These are phyloP conservation scores for Rubroboletus pulcherrimus DNA, from an alignment of 768 basidiomycete genomes.

Conservation along the genomic window DNA sequence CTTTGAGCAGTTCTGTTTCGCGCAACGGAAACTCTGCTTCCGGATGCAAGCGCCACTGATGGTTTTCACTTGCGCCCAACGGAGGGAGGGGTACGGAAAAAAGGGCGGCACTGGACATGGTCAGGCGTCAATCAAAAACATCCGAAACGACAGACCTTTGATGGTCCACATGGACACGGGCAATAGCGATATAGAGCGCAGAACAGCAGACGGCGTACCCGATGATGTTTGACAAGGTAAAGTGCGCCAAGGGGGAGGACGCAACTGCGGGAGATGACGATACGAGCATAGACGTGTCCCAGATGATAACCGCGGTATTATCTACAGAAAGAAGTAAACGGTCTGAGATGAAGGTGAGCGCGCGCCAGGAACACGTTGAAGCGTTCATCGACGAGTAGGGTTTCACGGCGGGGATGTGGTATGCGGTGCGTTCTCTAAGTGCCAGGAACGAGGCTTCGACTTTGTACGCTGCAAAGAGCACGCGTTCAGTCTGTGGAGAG, in stretches of 20 bases:
- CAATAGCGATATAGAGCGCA: conserved; percentile 16
- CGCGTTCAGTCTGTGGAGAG: conserved; percentile 9
- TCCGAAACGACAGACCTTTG: conserved; percentile 9
- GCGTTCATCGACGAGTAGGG: not conserved
- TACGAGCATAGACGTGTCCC: conserved; percentile 5
- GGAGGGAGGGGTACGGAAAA: conserved; percentile 12
- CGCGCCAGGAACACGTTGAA: conserved; percentile 1
- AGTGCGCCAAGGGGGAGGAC: conserved; percentile 11
- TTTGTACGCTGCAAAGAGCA: conserved; percentile 9
- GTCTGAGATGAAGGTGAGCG: conserved; percentile 19
- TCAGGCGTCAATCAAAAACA: not conserved
- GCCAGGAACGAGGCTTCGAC: conserved; percentile 18
- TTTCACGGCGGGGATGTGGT: not conserved
- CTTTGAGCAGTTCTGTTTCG: conserved; percentile 26
- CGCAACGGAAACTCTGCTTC: conserved; percentile 17
- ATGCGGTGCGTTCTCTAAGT: conserved; percentile 1
- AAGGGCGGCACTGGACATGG: conserved; percentile 7
- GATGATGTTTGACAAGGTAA: conserved; percentile 4
- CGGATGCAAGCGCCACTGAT: not conserved
- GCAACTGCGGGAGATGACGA: not conserved
- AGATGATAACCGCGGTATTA: conserved; percentile 8
- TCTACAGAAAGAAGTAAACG: conserved; percentile 20
- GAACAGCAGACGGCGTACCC: conserved; percentile 1
- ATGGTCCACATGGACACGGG: not conserved
- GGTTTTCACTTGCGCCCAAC: not conserved